Base-by-base conservation (phyloP, 2,329 filamentous ascomycete genomes). In the Dothistroma septosporum region DNA sequence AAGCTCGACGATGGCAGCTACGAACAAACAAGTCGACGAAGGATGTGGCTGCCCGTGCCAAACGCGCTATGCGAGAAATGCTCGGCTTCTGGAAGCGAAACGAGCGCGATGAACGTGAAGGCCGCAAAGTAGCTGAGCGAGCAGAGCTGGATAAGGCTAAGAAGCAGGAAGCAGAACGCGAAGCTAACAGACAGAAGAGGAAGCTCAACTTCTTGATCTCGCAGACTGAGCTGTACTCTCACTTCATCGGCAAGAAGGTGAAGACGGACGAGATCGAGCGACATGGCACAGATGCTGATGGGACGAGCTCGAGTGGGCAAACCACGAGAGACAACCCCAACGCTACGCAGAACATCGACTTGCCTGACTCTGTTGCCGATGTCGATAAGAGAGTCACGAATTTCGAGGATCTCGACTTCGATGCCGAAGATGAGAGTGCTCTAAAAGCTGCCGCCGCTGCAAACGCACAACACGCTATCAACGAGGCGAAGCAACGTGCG, bases 191-290 rank as follows among this genome's bases (percentile, higher is more conserved):
- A 66, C 94, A 99, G 79, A 96, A 96, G 85, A 87, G 94, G 71
- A 99, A 99, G 80, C 90, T 99, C 75, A 97, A 99, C 78, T 99
- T 99, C 83, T 84, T 99, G 65, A 99, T 99, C 76, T 97, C 93
- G 0, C 94, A 99, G 78, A 99, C 94, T 0, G 94, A 99, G 75
- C 83, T 99, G 55, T 99, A 99, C 81, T 97, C 93, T 47, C 94
- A 99, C 82, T 99, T 99, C 77, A 97, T 99, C 70, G 93, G 94
- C 75, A 96, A 96, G 80, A 99, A 99, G 82, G 96, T 97, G 78
- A 96, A 96, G 79, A 97, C 93, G 1, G 89, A 94, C 68, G 92
- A 97, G 73, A 91, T 96, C 53, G 92, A 99, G 77, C 84, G 89
- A 61, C 93, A 90, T 53, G 94, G 91, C 22, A 91, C 94, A 70